These are phyloP conservation scores for Secale cereale DNA, from an alignment of 176 grass and related monocot species.

Conservation along the genomic window DNA sequence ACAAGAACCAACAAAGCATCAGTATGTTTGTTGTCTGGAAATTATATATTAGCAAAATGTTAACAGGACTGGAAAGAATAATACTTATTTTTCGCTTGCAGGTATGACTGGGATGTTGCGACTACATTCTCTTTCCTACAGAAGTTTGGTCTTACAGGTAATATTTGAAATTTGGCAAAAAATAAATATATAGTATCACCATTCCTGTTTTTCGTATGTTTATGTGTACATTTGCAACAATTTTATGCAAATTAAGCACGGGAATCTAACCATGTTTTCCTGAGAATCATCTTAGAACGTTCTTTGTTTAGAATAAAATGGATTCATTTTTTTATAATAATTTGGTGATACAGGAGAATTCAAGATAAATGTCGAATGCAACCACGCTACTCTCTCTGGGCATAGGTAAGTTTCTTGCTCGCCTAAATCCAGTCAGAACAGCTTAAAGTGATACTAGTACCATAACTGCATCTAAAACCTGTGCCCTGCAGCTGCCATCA, in stretches of 20 bases:
- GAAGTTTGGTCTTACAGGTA: constrained; percentile 92
- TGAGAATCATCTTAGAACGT: background rate
- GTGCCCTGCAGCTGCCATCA: constrained; percentile 74
- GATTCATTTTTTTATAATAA: background rate
- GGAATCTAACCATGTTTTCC: background rate
- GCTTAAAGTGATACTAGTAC: background rate
- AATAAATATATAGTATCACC: background rate
- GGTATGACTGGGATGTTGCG: constrained; percentile 99
- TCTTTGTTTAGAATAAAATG: background rate
- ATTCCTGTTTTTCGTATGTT: background rate
- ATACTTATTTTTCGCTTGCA: constrained; percentile 37
- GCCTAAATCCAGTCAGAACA: background rate
- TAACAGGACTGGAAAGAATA: background rate
- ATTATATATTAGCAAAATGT: background rate
- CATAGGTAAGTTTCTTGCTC: constrained; percentile 55
- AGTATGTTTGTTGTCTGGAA: constrained; percentile 51
- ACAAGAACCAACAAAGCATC: constrained; percentile 97
- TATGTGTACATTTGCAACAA: background rate
- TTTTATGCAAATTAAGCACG: background rate
- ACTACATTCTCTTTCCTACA: constrained; percentile 90
- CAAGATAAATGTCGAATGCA: constrained; percentile 97
- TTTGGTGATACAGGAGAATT: constrained; percentile 63
- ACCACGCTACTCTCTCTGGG: constrained; percentile 94
- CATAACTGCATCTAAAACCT: background rate
- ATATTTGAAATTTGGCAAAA: background rate